Percentiles rank a stretch among this genome's conserved stretches.
Evolutionary conservation across 2,329 filamentous ascomycete genomes (phyloP).

Genomic region (Claviceps sp.): DNA sequence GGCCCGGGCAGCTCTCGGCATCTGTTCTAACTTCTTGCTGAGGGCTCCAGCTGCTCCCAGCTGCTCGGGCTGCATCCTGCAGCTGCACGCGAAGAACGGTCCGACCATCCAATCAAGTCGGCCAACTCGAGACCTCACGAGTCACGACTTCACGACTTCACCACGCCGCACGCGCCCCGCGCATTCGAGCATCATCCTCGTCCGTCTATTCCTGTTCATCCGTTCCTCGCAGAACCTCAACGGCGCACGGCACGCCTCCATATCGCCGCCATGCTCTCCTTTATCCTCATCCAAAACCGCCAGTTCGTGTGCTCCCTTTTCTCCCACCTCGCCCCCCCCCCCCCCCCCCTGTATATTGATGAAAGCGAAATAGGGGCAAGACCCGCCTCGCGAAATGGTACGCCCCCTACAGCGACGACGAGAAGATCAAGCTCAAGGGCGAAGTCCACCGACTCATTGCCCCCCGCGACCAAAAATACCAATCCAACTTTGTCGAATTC

Average conservation of each 20-base stretch:
- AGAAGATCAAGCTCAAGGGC: constrained; percentile 98
- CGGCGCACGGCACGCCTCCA: constrained; percentile 1
- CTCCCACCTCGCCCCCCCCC: background rate
- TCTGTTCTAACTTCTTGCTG: too few species aligned
- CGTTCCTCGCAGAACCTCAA: background rate
- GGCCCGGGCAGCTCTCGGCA: too few species aligned
- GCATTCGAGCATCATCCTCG: background rate
- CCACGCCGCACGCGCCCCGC: background rate
- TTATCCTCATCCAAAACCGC: constrained; percentile 80
- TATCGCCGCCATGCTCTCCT: constrained; percentile 50
- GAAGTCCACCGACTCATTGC: constrained; percentile 97
- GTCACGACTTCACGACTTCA: background rate
- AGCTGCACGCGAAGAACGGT: too few species aligned
- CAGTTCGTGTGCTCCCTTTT: constrained; percentile 41
- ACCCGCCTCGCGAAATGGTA: constrained; percentile 99
- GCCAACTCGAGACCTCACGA: too few species aligned
- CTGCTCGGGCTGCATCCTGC: too few species aligned
- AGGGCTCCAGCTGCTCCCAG: too few species aligned
- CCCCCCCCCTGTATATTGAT: too few species aligned
- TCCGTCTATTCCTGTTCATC: too few species aligned
- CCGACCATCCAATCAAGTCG: too few species aligned
- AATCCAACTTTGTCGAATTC: constrained; percentile 98
- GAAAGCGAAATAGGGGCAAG: constrained; percentile 60
- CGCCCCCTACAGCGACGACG: constrained; percentile 93
- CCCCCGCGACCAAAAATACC: constrained; percentile 96